Evolutionary conservation across 176 grass and related monocot genomes (phyloP), one percentile per base, ranked within the genome.

Genomic region (Elymus sibiricus): DNA sequence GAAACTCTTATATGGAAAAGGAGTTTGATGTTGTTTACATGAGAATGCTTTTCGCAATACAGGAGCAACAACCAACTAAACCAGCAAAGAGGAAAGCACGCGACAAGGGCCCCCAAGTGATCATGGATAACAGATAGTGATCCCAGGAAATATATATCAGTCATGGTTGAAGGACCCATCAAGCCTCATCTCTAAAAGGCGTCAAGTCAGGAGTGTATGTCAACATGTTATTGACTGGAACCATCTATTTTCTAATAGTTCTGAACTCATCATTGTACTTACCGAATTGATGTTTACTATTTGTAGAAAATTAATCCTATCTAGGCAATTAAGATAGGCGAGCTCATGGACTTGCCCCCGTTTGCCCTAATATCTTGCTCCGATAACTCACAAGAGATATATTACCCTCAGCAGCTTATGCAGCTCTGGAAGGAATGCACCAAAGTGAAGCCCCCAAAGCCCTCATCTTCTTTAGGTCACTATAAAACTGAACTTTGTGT

Each of bases 91-190:
- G 86, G 83, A 96, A 86, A 93, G 84, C 64, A 60, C 21, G 7
- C 19, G 76, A 61, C 79, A 84, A 77, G 49, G 67, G 49, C 59
- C 14, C 17, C 6, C 19, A 69, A 55, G 40, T 92, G 64, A 89
- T 88, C 68, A 84, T 95, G 67, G 93, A 94, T 70, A 64, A 67
- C 93, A 95, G 86, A 89, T 86, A 75, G 86, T 95, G 86, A 87
- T 95, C 51, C 79, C 92, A 64, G 90, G 91, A 86, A 91, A 80
- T 72, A 83, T 92, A 63, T 98, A 92, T 53, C 93, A 95, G 71
- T 84, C 84, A 64, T 98, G 97, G 97, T 85, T 98, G 73, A 91
- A 84, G 84, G 84, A 95, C 34, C 13, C 97, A 39, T 95, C 94
- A 80, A 85, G 83, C 70, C 71, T 95, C 13, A 35, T 78, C 58